These are phyloP conservation scores for Podospora anserina DNA, from an alignment of 495 filamentous ascomycete species.

Conservation along the genomic window DNA sequence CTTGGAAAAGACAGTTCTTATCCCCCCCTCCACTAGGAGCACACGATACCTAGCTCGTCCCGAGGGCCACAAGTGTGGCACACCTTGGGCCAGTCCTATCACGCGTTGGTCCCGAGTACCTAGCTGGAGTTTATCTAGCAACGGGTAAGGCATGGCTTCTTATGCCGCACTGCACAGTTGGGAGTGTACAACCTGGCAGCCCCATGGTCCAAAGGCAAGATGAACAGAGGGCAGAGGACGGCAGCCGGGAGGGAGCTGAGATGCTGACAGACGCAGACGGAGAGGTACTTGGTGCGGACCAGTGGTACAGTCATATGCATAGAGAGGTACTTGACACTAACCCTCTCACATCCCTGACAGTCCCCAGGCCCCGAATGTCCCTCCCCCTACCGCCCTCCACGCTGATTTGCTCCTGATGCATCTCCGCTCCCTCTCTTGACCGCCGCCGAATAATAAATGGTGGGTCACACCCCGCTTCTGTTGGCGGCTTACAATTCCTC, in stretches of 20 bases:
- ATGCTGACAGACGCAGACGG: neutral
- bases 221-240: neutral
- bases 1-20: conserved; percentile 18
- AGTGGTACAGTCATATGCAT: neutral
- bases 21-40: conserved; percentile 5
- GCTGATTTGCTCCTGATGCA: conserved; percentile 24
- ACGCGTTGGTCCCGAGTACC: conserved; percentile 10
- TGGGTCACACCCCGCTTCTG: conserved; percentile 36
- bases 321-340: neutral
- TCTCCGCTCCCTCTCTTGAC: conserved; percentile 16
- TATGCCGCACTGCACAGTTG: conserved; percentile 12
- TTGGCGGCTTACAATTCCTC: conserved; percentile 31
- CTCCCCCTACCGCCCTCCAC: neutral
- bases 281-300: neutral
- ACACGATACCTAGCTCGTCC: conserved; percentile 14
- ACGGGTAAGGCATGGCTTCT: neutral
- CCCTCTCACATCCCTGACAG: neutral
- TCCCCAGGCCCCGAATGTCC: neutral
- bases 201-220: neutral
- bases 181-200: neutral
- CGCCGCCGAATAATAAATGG: conserved; percentile 36
- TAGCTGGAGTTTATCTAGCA: neutral
- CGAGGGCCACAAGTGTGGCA: conserved; percentile 9
- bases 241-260: neutral
- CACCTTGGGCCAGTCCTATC: conserved; percentile 8